Percentiles rank a stretch among this genome's conserved stretches.
Conservation (phyloP, 331 rosid species). For the Spiraea crenata region DNA sequence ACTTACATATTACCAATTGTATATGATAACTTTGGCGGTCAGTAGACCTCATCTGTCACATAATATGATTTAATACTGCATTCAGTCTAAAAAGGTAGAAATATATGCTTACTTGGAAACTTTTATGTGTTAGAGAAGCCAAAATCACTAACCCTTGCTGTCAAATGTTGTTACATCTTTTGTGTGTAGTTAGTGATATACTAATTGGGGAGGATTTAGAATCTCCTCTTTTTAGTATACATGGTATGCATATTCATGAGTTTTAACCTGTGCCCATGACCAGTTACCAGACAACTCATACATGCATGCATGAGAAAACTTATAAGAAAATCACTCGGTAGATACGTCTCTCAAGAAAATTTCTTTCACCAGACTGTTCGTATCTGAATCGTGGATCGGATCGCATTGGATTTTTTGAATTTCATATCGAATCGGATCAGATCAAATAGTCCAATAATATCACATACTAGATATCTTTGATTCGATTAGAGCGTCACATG, state of each 20-base stretch:
- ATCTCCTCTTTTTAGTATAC: conserved; percentile 22
- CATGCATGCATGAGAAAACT: not conserved
- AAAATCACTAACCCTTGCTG: conserved; percentile 15
- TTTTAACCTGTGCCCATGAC: not conserved
- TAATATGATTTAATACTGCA: not conserved
- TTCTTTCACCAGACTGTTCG: not conserved
- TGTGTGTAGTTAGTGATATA: conserved; percentile 16
- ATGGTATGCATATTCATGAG: conserved; percentile 18
- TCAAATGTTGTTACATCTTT: conserved; percentile 14
- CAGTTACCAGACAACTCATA: not conserved
- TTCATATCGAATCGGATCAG: no score
- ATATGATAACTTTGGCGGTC: no score
- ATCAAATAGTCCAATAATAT: not conserved
- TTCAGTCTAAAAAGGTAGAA: conserved; percentile 15
- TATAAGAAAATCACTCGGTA: not conserved
- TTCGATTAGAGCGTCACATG: not conserved
- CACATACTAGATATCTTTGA: no score
- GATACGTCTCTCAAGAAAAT: no score
- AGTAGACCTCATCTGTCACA: not conserved
- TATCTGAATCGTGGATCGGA: not conserved
- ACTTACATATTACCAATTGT: not conserved
- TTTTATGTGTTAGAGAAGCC: conserved; percentile 1
- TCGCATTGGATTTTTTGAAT: no score
- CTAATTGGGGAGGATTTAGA: conserved; percentile 27
- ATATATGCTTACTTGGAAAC: not conserved